Percentiles rank a stretch among this genome's conserved stretches.
phyloP scores from a whole-genome alignment of 2,329 filamentous ascomycete genomes.

The Mariannaea sp. region DNA sequence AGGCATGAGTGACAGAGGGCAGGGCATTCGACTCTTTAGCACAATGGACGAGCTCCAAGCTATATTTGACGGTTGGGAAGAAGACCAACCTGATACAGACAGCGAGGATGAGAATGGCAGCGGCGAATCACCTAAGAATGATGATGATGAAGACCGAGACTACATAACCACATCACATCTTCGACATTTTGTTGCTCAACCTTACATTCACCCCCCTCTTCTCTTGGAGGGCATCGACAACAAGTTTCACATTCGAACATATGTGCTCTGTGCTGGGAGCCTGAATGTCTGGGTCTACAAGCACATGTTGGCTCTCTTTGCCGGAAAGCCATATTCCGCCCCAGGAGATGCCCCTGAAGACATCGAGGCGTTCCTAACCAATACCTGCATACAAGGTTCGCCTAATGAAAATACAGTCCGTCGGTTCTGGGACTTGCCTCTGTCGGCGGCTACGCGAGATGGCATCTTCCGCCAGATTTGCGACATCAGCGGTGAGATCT shows the following conservation, averaged over 20 bases:
- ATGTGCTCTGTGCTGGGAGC: conserved; percentile 80
- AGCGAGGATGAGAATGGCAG: conserved; percentile 57
- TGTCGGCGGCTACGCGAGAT: conserved; percentile 58
- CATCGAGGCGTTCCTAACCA: conserved; percentile 83
- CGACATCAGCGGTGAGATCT: conserved; percentile 73
- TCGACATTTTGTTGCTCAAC: conserved; percentile 93
- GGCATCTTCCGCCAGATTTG: conserved; percentile 77
- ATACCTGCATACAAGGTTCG: conserved; percentile 84
- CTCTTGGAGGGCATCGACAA: conserved; percentile 65
- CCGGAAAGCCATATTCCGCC: conserved; percentile 70
- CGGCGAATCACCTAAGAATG: conserved; percentile 20
- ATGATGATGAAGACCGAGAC: conserved; percentile 46
- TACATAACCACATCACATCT: conserved; percentile 85
- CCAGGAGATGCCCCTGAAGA: conserved; percentile 59
- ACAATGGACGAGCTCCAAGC: conserved; percentile 80
- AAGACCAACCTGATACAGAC: conserved; percentile 65
- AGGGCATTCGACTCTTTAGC: conserved; percentile 89
- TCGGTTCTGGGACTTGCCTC: conserved; percentile 71
- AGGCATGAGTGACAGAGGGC: conserved; percentile 94
- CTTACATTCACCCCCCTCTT: conserved; percentile 89
- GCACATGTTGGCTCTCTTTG: conserved; percentile 92
- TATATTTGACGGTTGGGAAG: conserved; percentile 94
- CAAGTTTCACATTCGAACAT: conserved; percentile 95
- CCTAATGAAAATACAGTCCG: conserved; percentile 67
- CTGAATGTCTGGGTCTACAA: conserved; percentile 85